Evolutionary conservation across 768 basidiomycete genomes (phyloP).

Genomic region (Termitomyces titanicus): DNA sequence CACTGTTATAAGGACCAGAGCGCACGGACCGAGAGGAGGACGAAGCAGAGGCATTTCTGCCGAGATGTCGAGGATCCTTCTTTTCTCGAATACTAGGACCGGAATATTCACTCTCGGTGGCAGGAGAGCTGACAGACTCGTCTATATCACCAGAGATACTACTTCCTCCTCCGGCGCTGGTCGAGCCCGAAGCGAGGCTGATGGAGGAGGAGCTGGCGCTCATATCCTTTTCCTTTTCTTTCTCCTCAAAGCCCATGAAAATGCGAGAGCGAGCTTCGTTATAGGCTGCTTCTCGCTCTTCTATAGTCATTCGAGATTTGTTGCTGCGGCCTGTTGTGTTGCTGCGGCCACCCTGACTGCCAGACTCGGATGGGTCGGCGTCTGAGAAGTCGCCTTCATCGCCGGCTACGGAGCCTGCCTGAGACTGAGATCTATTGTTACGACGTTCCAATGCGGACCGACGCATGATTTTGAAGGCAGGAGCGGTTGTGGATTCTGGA

Average conservation of each 20-base stretch:
- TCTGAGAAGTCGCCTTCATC: slow-evolving; percentile 80
- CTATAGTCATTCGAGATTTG: slow-evolving; percentile 76
- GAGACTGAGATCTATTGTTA: slow-evolving; percentile 54
- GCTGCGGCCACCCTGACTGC: slow-evolving; percentile 71
- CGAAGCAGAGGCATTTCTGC: slow-evolving; percentile 42
- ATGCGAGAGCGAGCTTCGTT: slow-evolving; percentile 83
- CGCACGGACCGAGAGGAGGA: slow-evolving; percentile 63
- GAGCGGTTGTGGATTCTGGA: slow-evolving; percentile 61
- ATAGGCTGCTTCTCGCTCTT: slow-evolving; percentile 87
- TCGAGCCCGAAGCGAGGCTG: slow-evolving; percentile 65
- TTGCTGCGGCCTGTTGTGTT: slow-evolving; percentile 55
- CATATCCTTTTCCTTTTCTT: slow-evolving; percentile 68
- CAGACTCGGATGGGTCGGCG: slow-evolving; percentile 74
- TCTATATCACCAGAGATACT: slow-evolving; percentile 66
- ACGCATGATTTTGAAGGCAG: slow-evolving; percentile 89
- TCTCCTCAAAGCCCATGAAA: slow-evolving; percentile 80
- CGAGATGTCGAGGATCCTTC: slow-evolving; percentile 46
- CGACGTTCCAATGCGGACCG: slow-evolving; percentile 54
- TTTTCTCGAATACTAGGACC: slow-evolving; percentile 51
- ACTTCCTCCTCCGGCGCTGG: slow-evolving; percentile 43
- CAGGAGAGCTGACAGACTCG: slow-evolving; percentile 65
- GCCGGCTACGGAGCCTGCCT: slow-evolving; percentile 65
- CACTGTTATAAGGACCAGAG: slow-evolving; percentile 45
- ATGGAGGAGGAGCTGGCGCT: slow-evolving; percentile 76
- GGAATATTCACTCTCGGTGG: slow-evolving; percentile 84